These are phyloP conservation scores for Globisporangium recalcitrans DNA, from an alignment of 352 stramenopile genomes.

Conservation along the genomic window DNA sequence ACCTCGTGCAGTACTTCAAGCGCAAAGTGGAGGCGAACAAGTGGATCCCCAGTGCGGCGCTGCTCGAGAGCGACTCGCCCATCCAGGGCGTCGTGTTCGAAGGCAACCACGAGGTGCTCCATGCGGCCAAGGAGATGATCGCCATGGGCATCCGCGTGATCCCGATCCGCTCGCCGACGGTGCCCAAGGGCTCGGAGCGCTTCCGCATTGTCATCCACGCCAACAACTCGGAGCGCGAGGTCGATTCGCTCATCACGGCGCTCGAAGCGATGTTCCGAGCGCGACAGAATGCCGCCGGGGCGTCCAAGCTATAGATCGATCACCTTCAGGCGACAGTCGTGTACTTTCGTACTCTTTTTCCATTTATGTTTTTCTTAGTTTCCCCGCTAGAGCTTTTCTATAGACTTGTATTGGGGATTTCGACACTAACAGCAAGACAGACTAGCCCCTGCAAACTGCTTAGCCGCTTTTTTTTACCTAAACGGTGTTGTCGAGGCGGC, in stretches of 20 bases:
- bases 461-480: too few species aligned
- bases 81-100: slow-evolving; percentile 94
- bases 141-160: slow-evolving; percentile 86
- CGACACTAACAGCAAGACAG: background rate
- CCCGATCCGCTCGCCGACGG: slow-evolving; percentile 94
- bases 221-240: slow-evolving; percentile 89
- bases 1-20: slow-evolving; percentile 84
- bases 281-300: background rate
- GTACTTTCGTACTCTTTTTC: background rate
- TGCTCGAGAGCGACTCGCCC: slow-evolving; percentile 73
- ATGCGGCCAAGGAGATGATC: slow-evolving; percentile 64
- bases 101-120: slow-evolving; percentile 87
- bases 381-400: background rate
- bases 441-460: background rate
- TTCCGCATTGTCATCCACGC: slow-evolving; percentile 95
- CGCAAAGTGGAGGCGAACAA: slow-evolving; percentile 26
- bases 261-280: slow-evolving; percentile 41
- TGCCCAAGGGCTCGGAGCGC: slow-evolving; percentile 91
- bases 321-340: too few species aligned
- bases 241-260: slow-evolving; percentile 61
- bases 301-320: slow-evolving; percentile 24
- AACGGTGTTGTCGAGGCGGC: slow-evolving; percentile 65
- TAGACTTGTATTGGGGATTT: background rate
- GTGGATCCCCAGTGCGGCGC: slow-evolving; percentile 35
- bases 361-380: background rate